Evolutionary conservation across 192 early-diverging fungal species (phyloP).

Genomic region (Umbelopsis sp.): DNA sequence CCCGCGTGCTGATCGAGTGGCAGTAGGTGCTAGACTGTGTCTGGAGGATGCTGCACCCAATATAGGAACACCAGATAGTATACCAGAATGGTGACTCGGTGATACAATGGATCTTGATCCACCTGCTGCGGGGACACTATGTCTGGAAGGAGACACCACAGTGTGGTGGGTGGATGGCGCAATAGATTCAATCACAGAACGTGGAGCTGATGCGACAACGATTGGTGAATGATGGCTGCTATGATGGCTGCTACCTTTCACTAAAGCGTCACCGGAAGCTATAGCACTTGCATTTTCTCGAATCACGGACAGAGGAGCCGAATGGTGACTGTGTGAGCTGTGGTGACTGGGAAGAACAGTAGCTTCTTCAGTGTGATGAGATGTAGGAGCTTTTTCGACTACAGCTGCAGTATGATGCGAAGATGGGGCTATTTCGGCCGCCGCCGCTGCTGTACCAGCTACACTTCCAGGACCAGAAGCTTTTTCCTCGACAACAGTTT

Average conservation of each 20-base stretch:
- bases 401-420: background rate
- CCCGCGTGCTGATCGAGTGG: background rate
- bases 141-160: background rate
- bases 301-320: constrained; percentile 1
- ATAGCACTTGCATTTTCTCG: constrained; percentile 10
- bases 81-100: background rate
- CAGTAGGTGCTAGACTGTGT: background rate
- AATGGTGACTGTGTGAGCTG: background rate
- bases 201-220: background rate
- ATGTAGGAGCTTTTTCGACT: background rate
- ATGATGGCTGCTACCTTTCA: background rate
- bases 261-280: background rate
- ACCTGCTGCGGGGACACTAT: background rate
- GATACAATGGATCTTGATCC: background rate
- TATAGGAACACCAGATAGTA: background rate
- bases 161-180: constrained; percentile 10
- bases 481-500: background rate
- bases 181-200: background rate
- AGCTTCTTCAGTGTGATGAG: constrained; percentile 1
- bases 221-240: background rate
- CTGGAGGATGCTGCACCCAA: background rate
- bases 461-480: background rate
- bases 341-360: background rate
- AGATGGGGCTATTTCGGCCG: background rate
- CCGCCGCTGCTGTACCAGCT: background rate